Evolutionary conservation across 2,329 filamentous ascomycete species (phyloP).

Genomic region (Arachnopeziza araneosa): DNA sequence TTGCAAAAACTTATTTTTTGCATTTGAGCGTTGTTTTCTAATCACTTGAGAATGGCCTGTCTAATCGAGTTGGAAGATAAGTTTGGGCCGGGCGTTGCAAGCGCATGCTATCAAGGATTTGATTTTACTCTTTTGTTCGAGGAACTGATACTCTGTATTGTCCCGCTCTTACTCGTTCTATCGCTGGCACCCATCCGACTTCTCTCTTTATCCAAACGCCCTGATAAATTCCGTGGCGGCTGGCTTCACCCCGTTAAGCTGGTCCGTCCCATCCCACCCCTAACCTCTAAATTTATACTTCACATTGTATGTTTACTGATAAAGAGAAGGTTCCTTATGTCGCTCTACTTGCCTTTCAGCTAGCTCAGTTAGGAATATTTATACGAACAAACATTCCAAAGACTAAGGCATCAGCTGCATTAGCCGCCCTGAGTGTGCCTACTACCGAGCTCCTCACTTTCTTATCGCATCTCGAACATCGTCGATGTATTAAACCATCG

Average conservation of each 20-base stretch:
- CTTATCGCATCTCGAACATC: slow-evolving; percentile 1
- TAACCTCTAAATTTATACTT: neutral
- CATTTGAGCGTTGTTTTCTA: neutral
- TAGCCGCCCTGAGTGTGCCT: neutral
- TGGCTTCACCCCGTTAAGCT: neutral
- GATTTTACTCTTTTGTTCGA: slow-evolving; percentile 26
- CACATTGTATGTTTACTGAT: neutral
- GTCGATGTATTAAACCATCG: neutral
- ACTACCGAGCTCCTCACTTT: neutral
- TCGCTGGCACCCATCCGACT: slow-evolving; percentile 16
- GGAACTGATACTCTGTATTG: slow-evolving; percentile 18
- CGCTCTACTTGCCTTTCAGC: neutral
- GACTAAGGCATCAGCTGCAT: neutral
- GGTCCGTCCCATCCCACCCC: neutral
- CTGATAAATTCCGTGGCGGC: neutral
- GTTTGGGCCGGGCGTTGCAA: neutral
- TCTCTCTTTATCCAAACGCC: neutral
- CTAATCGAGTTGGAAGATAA: neutral
- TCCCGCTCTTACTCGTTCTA: slow-evolving; percentile 18
- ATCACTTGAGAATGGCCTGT: neutral
- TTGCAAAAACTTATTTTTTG: neutral
- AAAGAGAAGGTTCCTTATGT: neutral
- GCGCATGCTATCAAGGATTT: slow-evolving; percentile 9
- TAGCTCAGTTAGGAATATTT: neutral
- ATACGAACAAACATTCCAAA: neutral